Evolutionary conservation across 2,329 filamentous ascomycete genomes (phyloP).

Genomic region (Exophiala bonariae): DNA sequence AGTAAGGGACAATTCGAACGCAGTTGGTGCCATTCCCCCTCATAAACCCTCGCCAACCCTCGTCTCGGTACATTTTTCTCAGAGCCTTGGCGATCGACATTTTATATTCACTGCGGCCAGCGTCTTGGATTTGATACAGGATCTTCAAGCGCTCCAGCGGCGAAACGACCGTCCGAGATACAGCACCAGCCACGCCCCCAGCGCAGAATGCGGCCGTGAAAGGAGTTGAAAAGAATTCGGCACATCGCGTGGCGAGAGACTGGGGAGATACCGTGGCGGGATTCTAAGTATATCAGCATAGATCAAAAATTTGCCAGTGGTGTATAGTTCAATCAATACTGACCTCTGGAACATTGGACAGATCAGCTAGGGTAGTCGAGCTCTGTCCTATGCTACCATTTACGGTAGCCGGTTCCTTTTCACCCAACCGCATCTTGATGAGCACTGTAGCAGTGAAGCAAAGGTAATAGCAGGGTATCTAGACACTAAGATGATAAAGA

Average conservation of each 20-base stretch:
- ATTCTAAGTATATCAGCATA: conserved; percentile 20
- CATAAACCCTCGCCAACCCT: conserved; percentile 97
- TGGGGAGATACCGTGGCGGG: conserved; percentile 20
- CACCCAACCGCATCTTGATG: conserved; percentile 23
- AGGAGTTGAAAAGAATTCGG: conserved; percentile 68
- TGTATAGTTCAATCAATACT: conserved; percentile 5
- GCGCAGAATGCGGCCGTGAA: conserved; percentile 90
- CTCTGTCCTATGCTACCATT: conserved; percentile 23
- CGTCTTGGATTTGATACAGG: conserved; percentile 93
- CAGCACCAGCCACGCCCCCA: conserved; percentile 89
- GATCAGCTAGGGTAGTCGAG: conserved; percentile 18
- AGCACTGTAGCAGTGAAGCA: not conserved
- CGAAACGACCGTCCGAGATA: conserved; percentile 96
- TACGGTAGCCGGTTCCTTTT: conserved; percentile 24
- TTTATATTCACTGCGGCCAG: conserved; percentile 87
- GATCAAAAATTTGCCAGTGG: not conserved
- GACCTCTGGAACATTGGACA: conserved; percentile 25
- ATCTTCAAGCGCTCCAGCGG: conserved; percentile 96
- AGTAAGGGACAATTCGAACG: conserved; percentile 96
- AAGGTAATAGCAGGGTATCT: not conserved
- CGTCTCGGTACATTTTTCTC: conserved; percentile 93
- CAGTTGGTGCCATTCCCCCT: conserved; percentile 97
- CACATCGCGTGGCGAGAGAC: conserved; percentile 30
- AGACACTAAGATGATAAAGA: too few species aligned
- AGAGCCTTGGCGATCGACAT: conserved; percentile 86